Evolutionary conservation across 768 basidiomycete species (phyloP).

Genomic region (Leccinum olivaceopallidum): DNA sequence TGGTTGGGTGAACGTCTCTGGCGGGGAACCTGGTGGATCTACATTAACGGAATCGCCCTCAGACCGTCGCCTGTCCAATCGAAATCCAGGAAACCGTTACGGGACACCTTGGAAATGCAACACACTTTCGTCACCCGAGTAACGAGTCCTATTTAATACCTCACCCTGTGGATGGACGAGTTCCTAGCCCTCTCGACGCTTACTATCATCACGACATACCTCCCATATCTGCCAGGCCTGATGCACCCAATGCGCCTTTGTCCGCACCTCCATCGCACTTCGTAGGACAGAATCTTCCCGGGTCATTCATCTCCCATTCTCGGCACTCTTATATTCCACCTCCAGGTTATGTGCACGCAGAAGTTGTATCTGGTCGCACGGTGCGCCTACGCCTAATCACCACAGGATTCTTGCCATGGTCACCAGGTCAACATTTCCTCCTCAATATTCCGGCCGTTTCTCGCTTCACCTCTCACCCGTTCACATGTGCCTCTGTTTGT

Average conservation of each 20-base stretch:
- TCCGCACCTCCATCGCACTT: neutral
- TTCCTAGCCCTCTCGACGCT: constrained; percentile 28
- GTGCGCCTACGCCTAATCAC: constrained; percentile 67
- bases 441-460: constrained; percentile 67
- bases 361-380: constrained; percentile 68
- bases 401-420: constrained; percentile 59
- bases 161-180: constrained; percentile 9
- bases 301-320: neutral
- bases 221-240: neutral
- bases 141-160: constrained; percentile 2
- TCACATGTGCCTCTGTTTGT: constrained; percentile 65
- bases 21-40: constrained; percentile 56
- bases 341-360: constrained; percentile 65
- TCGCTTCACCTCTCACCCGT: constrained; percentile 65
- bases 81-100: neutral
- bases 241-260: neutral
- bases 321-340: constrained; percentile 48
- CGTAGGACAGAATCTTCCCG: neutral
- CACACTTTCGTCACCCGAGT: constrained; percentile 7
- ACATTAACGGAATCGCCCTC: constrained; percentile 51
- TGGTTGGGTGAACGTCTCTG: constrained; percentile 66
- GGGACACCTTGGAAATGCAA: constrained; percentile 31
- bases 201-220: constrained; percentile 20
- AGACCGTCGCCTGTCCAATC: neutral
- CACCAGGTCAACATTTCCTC: constrained; percentile 78